phyloP scores from a whole-genome alignment of 345 rosid species.

The Euphorbia tirucalli region DNA sequence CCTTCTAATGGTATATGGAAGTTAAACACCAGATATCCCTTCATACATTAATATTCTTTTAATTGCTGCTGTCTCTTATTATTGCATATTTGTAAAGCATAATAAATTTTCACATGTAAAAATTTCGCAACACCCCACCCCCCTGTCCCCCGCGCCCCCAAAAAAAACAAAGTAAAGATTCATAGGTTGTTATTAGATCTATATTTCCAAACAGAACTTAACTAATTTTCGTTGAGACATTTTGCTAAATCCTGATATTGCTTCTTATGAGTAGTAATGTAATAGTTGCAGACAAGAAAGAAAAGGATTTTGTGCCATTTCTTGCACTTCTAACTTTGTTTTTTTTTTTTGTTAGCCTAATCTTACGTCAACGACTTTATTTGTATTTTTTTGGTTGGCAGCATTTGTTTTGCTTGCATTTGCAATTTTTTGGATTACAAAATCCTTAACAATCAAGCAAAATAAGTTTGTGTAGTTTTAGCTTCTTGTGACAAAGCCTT shows the following conservation, averaged over 20 bases:
- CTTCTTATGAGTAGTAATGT: not conserved
- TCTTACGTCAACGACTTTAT: not conserved
- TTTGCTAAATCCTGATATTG: not conserved
- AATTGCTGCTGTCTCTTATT: not conserved
- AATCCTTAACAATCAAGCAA: constrained; percentile 3
- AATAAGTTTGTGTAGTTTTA: not conserved
- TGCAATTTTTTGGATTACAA: not conserved
- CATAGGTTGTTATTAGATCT: not conserved
- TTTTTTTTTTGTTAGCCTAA: not conserved
- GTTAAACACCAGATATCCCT: constrained; percentile 13
- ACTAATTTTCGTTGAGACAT: too few relatives aligned
- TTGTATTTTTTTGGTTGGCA: too few relatives aligned
- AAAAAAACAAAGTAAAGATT: not conserved
- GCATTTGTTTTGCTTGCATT: constrained; percentile 5
- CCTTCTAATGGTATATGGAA: constrained; percentile 40
- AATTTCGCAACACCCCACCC: too few relatives aligned
- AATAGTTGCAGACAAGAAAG: not conserved
- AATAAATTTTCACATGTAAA: too few relatives aligned
- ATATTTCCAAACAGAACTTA: not conserved
- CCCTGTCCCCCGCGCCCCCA: too few relatives aligned
- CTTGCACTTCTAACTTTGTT: not conserved
- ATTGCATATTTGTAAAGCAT: constrained; percentile 1
- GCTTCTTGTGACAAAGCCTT: too few relatives aligned
- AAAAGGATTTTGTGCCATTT: not conserved
- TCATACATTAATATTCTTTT: too few relatives aligned